Conservation (phyloP, 2,329 filamentous ascomycete genomes). For the Colletotrichum orbiculare region DNA sequence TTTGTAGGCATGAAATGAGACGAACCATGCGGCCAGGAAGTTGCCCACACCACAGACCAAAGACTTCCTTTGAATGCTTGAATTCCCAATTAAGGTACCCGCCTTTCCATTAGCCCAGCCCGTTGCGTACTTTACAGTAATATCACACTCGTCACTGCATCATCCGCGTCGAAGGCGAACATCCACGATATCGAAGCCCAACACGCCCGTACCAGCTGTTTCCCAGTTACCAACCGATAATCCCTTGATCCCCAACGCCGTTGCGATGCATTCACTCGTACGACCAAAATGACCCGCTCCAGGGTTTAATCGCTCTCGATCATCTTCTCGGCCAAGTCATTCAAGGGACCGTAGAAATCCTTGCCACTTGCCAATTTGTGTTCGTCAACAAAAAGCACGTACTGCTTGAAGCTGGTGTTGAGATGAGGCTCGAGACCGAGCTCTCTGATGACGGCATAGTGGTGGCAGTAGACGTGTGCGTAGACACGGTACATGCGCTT, state of each 20-base stretch:
- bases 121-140: constrained; percentile 34
- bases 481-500: constrained; percentile 99
- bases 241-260: constrained; percentile 36
- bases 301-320: constrained; percentile 81
- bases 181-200: constrained; percentile 20
- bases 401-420: constrained; percentile 99
- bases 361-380: constrained; percentile 91
- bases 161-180: constrained; percentile 1
- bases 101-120: constrained; percentile 9
- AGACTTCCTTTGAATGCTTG: constrained; percentile 4
- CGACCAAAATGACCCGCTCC: not conserved
- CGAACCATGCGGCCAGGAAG: not conserved
- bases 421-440: constrained; percentile 95
- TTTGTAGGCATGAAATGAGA: constrained; percentile 8
- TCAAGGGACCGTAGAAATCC: constrained; percentile 96
- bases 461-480: constrained; percentile 99
- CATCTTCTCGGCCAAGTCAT: constrained; percentile 98
- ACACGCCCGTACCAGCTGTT: constrained; percentile 29
- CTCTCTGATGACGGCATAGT: constrained; percentile 96
- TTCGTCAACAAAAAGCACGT: constrained; percentile 98
- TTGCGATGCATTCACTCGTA: constrained; percentile 30
- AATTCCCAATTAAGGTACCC: constrained; percentile 10
- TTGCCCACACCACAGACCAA: too few species aligned
- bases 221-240: constrained; percentile 21
- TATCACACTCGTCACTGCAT: constrained; percentile 35